Conservation (phyloP, 2,329 filamentous ascomycete species). For the Aureobasidium sp. region DNA sequence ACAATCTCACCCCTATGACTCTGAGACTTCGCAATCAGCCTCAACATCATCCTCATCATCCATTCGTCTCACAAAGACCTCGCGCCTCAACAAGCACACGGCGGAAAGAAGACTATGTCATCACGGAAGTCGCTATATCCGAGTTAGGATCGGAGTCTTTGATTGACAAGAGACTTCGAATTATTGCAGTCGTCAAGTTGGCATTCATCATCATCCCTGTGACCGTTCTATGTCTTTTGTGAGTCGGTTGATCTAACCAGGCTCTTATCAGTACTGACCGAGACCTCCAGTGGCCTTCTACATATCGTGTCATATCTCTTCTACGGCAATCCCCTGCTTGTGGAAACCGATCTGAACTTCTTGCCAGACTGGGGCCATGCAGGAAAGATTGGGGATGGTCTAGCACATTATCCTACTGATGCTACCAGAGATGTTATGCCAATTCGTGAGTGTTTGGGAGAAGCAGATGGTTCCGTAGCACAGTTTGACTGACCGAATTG, state of each 20-base stretch:
- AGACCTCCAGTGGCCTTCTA: constrained; percentile 29
- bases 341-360: constrained; percentile 22
- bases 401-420: constrained; percentile 30
- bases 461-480: background rate
- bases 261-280: background rate
- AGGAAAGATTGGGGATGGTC: constrained; percentile 27
- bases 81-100: background rate
- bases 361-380: constrained; percentile 34
- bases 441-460: constrained; percentile 25
- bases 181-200: background rate
- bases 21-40: background rate
- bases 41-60: background rate
- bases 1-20: background rate
- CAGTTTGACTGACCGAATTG: background rate
- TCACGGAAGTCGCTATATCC: background rate
- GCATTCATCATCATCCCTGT: constrained; percentile 4
- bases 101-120: background rate
- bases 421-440: constrained; percentile 38
- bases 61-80: background rate
- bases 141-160: background rate
- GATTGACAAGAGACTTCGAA: background rate
- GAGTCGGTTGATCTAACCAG: background rate
- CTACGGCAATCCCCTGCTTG: constrained; percentile 27
- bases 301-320: constrained; percentile 33
- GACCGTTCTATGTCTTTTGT: constrained; percentile 13